phyloP scores from a whole-genome alignment of 2,329 filamentous ascomycete species.

The Epichloe amarillans region DNA sequence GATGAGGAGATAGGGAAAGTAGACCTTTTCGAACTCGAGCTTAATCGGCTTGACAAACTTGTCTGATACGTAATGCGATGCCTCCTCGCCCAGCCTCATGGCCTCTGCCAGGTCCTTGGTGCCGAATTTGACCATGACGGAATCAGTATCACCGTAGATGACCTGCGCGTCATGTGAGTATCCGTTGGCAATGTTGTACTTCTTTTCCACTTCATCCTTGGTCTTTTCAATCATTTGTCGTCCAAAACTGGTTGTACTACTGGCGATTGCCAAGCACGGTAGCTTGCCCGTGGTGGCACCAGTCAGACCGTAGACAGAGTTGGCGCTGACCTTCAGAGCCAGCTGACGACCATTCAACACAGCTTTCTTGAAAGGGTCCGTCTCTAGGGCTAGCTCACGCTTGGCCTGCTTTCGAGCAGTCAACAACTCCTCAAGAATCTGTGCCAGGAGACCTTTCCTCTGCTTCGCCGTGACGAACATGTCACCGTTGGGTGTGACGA shows the following conservation, averaged over 20 bases:
- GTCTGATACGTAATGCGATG: conserved; percentile 71
- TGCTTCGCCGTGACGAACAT: conserved; percentile 81
- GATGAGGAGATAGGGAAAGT: conserved; percentile 94
- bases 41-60: conserved; percentile 98
- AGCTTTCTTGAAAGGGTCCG: conserved; percentile 93
- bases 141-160: conserved; percentile 98
- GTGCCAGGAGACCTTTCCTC: conserved; percentile 80
- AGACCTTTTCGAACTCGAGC: conserved; percentile 98
- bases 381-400: conserved; percentile 75
- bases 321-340: conserved; percentile 90
- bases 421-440: conserved; percentile 90
- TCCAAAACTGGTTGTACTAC: conserved; percentile 92
- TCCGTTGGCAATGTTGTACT: conserved; percentile 85
- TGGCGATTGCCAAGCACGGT: conserved; percentile 87
- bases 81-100: conserved; percentile 93
- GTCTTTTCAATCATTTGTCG: conserved; percentile 99
- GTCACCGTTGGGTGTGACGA: conserved; percentile 88
- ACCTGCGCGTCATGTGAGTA: conserved; percentile 92
- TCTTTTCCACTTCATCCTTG: conserved; percentile 83
- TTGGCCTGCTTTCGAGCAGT: conserved; percentile 91
- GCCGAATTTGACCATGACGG: conserved; percentile 98
- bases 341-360: conserved; percentile 95
- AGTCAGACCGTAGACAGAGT: conserved; percentile 94
- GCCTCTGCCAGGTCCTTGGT: conserved; percentile 73
- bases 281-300: conserved; percentile 93